Conservation (phyloP, 768 basidiomycete species). For the Kwoniella europaea region DNA sequence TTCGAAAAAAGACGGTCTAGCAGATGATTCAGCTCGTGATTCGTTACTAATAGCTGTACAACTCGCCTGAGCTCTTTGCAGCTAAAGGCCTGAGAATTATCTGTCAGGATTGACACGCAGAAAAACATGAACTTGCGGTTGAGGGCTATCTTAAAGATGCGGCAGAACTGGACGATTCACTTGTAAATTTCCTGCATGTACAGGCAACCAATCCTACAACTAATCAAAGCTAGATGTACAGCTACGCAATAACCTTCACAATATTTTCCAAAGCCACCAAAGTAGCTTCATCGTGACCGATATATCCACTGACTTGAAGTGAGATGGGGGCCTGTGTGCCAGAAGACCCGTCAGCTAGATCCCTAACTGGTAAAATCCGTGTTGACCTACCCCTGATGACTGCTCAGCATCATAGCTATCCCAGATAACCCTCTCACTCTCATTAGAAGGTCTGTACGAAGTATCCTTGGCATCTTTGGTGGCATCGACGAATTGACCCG, state of each 20-base stretch:
- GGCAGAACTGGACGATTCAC: no score
- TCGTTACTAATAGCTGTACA: no score
- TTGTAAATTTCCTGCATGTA: no score
- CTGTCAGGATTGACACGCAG: no score
- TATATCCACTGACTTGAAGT: constrained; percentile 2
- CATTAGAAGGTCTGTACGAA: constrained; percentile 25
- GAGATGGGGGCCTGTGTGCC: neutral
- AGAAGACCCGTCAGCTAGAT: neutral
- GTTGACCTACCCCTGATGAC: neutral
- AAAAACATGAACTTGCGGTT: no score
- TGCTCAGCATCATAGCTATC: constrained; percentile 15
- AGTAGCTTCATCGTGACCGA: neutral
- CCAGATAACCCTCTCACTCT: constrained; percentile 17
- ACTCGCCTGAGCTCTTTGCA: no score
- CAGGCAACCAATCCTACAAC: neutral
- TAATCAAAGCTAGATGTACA: neutral
- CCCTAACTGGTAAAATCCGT: neutral
- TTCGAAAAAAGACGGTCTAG: no score
- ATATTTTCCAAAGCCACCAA: neutral
- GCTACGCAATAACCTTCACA: neutral
- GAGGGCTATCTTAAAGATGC: no score
- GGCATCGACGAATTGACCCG: constrained; percentile 19
- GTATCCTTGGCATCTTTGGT: constrained; percentile 24
- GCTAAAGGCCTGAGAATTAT: no score
- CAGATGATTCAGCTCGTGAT: no score